Conservation (phyloP, 768 basidiomycete genomes). For the Leucosporidium scottii region DNA sequence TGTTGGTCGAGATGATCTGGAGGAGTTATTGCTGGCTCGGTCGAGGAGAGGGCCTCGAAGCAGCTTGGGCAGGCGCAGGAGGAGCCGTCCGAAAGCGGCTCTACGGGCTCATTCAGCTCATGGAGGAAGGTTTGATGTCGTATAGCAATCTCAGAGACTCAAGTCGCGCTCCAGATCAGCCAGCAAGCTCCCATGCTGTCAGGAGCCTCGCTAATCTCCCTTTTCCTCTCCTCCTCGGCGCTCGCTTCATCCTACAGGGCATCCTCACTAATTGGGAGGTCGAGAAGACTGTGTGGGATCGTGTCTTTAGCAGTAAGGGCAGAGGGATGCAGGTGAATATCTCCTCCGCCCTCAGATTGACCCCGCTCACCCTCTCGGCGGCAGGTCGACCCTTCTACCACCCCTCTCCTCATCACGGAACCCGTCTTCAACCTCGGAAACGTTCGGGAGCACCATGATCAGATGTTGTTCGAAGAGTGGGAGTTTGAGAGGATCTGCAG, state of each 20-base stretch:
- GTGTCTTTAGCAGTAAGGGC: constrained; percentile 58
- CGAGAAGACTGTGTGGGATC: constrained; percentile 90
- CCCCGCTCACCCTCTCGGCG: background rate
- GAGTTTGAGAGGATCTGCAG: constrained; percentile 78
- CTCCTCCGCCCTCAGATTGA: constrained; percentile 38
- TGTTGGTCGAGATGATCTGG: background rate
- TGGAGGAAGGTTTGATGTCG: too few species aligned
- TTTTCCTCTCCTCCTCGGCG: too few species aligned
- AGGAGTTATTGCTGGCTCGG: background rate
- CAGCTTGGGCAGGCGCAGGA: background rate
- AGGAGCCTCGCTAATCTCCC: too few species aligned
- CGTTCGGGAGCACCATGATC: constrained; percentile 85
- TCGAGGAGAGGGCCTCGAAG: background rate
- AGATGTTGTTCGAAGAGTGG: constrained; percentile 94
- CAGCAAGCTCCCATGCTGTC: too few species aligned
- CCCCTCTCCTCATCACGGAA: constrained; percentile 79
- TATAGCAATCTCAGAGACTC: too few species aligned
- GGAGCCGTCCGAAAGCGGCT: too few species aligned
- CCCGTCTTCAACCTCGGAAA: constrained; percentile 90
- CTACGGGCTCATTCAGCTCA: too few species aligned
- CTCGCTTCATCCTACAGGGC: constrained; percentile 51
- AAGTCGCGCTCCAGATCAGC: too few species aligned
- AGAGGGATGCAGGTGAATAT: constrained; percentile 46
- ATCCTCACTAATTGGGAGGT: constrained; percentile 92
- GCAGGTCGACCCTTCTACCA: constrained; percentile 65